Base-by-base conservation (phyloP, 352 stramenopile species). In the Thalassiosira ordinaria region DNA sequence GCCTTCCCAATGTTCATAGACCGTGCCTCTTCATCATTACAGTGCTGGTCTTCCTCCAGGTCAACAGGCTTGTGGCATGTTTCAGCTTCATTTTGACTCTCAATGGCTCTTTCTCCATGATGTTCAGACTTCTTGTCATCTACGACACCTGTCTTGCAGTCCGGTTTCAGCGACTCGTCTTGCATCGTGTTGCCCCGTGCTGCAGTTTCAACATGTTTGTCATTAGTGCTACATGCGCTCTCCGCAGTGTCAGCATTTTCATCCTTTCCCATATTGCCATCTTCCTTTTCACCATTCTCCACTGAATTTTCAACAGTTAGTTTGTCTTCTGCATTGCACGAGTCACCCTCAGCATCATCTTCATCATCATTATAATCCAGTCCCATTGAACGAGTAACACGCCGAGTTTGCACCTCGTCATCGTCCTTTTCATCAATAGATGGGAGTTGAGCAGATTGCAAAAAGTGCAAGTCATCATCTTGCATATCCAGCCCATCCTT, bases 391-490 rank as follows among this genome's bases (percentile, higher is more conserved):
- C 61, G 61, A 20, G 61, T 70, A 8, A 73, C 9, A 31, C 51
- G 63, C 22, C 29, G 49, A 61, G 46, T 37, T 20, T 53, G 22
- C 13, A 56, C 20, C 9, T 47, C 70, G 20, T 60, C 66, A 13
- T 76, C 72, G 11, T 57, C 59, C 20, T 31, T 61, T 4, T 78
- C 51, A 44, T 70, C 47, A 20, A 61, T 66, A 0, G 61, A 39
- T 52, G 33, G 39, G 16, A 46, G 46, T 16, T 55, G 59, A 18
- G 39, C n/a, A 56, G 57, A 57, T 31, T 63, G 53, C 24, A 81
- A 56, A 51, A 75, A 74, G 20, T 53, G 66, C 46, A 57, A 62
- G 0, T 64, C 53, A 69, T 75, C 56, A 47, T 81, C 64, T 64
- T 70, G 44, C 73, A 76, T 66, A 13, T 81, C 55, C 22, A 76